A percentile compares a stretch with the other conserved stretches of the same genome.
Evolutionary conservation across 441 rosid genomes (phyloP).

Genomic region (Metrosideros polymorpha): DNA sequence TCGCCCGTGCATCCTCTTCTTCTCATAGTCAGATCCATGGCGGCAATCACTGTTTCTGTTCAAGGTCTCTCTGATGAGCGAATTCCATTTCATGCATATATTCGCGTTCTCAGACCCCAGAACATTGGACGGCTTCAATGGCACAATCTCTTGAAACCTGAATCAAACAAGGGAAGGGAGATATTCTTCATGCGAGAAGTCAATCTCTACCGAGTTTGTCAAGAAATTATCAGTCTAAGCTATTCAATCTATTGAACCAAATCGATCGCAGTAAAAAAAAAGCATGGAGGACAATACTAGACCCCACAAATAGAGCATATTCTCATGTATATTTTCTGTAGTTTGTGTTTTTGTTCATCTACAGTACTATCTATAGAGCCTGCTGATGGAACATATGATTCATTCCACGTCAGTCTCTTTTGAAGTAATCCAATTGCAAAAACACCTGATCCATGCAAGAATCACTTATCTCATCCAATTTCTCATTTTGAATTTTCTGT

Average conservation of each 20-base stretch:
- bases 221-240: neutral
- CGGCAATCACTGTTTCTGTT: neutral
- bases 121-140: slow-evolving; percentile 59
- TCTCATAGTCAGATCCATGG: neutral
- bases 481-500: neutral
- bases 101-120: slow-evolving; percentile 51
- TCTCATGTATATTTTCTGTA: neutral
- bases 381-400: neutral
- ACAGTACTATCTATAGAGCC: neutral
- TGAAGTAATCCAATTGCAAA: neutral
- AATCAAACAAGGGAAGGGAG: neutral
- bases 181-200: neutral
- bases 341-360: neutral
- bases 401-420: neutral
- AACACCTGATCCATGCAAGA: neutral
- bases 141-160: slow-evolving; percentile 91
- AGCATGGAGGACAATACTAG: neutral
- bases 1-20: neutral
- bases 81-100: slow-evolving; percentile 56
- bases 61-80: slow-evolving; percentile 32
- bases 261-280: neutral
- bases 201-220: neutral
- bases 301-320: neutral
- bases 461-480: neutral
- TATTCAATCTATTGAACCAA: neutral